Evolutionary conservation across 2,329 filamentous ascomycete genomes (phyloP).

Genomic region (Sphaerulina populicola): DNA sequence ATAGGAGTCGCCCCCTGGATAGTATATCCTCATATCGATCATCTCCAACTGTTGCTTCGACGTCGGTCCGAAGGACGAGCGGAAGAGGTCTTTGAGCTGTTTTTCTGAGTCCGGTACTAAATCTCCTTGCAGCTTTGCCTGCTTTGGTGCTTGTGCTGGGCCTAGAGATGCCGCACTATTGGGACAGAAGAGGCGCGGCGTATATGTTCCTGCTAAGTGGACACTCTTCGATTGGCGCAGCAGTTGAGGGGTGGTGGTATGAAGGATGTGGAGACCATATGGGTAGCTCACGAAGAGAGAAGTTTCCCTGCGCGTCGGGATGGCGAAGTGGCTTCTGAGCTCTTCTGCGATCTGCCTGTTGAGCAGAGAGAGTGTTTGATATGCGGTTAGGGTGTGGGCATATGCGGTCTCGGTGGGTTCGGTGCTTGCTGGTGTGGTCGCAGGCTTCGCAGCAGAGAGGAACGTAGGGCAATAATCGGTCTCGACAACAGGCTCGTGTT

Average conservation of each 20-base stretch:
- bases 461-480: conserved; percentile 30
- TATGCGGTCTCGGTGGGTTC: conserved; percentile 11
- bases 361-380: conserved; percentile 15
- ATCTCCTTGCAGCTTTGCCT: conserved; percentile 17
- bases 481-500: conserved; percentile 33
- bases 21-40: conserved; percentile 36
- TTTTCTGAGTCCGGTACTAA: conserved; percentile 21
- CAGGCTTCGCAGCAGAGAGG: conserved; percentile 28
- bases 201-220: conserved; percentile 37
- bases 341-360: conserved; percentile 35
- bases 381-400: conserved; percentile 13
- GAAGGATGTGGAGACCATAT: conserved; percentile 36
- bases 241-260: conserved; percentile 34
- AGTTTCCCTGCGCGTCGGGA: conserved; percentile 26
- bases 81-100: conserved; percentile 32
- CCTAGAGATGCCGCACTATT: conserved; percentile 18
- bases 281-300: conserved; percentile 39
- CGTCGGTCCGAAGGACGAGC: conserved; percentile 27
- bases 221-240: conserved; percentile 36
- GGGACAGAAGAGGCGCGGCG: conserved; percentile 16
- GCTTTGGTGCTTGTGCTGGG: neutral
- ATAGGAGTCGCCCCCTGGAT: conserved; percentile 34
- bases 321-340: conserved; percentile 32
- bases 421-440: conserved; percentile 17
- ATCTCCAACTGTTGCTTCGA: conserved; percentile 25